A percentile compares a stretch with the other conserved stretches of the same genome.
Conservation (phyloP, 2,329 filamentous ascomycete species). For the Colletotrichum tanaceti region DNA sequence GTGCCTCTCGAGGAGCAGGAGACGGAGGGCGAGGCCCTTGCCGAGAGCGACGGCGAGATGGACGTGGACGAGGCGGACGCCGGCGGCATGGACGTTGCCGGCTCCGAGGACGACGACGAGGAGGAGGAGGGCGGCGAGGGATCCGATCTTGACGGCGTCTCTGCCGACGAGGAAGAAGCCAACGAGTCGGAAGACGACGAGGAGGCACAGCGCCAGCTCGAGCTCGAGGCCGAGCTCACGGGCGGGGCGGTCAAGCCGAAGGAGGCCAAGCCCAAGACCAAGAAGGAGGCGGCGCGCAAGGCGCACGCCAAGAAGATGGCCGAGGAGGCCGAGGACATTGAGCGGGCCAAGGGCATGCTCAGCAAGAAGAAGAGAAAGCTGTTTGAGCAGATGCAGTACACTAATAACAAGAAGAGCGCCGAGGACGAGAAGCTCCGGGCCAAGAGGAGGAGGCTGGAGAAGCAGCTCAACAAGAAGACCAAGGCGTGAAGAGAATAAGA, state of each 20-base stretch:
- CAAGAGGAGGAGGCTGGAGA: constrained; percentile 94
- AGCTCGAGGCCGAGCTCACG: constrained; percentile 91
- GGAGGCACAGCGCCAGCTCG: constrained; percentile 81
- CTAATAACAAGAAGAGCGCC: constrained; percentile 90
- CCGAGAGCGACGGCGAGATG: constrained; percentile 67
- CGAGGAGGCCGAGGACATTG: constrained; percentile 86
- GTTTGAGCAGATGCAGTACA: constrained; percentile 97
- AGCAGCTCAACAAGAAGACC: constrained; percentile 58
- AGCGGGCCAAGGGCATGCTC: constrained; percentile 97
- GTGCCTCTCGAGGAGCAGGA: constrained; percentile 88
- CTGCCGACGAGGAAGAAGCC: constrained; percentile 55
- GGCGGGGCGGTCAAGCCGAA: constrained; percentile 71
- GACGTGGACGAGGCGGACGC: constrained; percentile 59
- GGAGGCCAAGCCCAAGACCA: constrained; percentile 64
- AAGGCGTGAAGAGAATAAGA: constrained; percentile 31
- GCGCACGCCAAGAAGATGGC: constrained; percentile 76
- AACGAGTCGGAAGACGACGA: constrained; percentile 65
- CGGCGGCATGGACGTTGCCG: constrained; percentile 62
- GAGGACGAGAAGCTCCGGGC: constrained; percentile 87
- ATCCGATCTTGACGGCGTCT: constrained; percentile 62
- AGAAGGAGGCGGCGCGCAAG: constrained; percentile 78
- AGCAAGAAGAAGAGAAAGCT: constrained; percentile 97
- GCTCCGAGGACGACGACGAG: constrained; percentile 61
- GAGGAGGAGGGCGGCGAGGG: constrained; percentile 59
- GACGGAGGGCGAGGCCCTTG: constrained; percentile 84